Percentiles rank a stretch among this genome's conserved stretches.
Conservation (phyloP, 768 basidiomycete genomes). For the Mycena sanguinolenta region DNA sequence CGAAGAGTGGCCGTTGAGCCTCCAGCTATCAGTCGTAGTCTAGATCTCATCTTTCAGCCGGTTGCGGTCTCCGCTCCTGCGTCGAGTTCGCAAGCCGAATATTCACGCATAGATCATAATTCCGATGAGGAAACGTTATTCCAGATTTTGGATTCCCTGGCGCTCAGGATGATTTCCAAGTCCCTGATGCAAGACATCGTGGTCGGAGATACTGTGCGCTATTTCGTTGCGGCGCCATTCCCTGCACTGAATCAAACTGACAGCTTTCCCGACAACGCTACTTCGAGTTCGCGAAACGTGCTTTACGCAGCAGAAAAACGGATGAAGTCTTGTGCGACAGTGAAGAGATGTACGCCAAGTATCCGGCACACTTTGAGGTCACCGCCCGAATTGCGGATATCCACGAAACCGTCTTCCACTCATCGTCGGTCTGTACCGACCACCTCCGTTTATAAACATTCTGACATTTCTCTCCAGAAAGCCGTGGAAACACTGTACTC, state of each 20-base stretch:
- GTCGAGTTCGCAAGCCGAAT: background rate
- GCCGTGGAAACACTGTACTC: constrained; percentile 8
- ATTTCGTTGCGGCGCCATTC: background rate
- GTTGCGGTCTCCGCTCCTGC: background rate
- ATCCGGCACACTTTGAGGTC: background rate
- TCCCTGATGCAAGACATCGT: background rate
- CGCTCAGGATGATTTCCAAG: background rate
- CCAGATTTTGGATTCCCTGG: background rate
- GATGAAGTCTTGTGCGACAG: background rate
- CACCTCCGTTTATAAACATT: background rate
- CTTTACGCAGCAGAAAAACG: background rate
- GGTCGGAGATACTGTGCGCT: background rate
- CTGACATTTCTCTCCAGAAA: background rate
- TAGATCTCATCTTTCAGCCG: background rate
- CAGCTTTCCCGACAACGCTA: background rate
- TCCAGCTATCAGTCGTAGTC: background rate
- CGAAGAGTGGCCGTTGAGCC: background rate
- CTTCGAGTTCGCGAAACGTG: background rate
- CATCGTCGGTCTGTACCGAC: background rate
- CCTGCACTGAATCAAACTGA: background rate
- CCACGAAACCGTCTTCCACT: background rate
- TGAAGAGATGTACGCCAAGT: background rate
- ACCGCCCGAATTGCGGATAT: background rate
- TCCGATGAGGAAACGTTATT: background rate
- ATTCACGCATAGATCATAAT: background rate